Evolutionary conservation across 208 protist genomes (phyloP).

Genomic region (Trypanosoma caninum): DNA sequence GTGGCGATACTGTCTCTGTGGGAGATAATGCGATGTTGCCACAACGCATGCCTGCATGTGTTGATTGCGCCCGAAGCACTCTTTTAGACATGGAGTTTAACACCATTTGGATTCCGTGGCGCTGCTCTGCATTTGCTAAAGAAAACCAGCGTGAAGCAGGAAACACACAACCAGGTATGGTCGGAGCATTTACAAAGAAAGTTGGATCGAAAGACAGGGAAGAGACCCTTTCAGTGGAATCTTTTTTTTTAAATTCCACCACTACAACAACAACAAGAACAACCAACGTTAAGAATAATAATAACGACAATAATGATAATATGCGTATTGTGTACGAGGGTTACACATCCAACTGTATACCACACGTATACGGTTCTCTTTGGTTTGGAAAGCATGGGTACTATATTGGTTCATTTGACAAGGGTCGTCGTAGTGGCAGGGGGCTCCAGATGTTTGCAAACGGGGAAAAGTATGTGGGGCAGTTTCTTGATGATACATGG

Average conservation of each 20-base stretch:
- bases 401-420: slow-evolving; percentile 60
- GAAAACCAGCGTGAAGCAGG: too few relatives aligned
- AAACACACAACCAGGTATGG: too few relatives aligned
- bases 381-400: slow-evolving; percentile 68
- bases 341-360: slow-evolving; percentile 55
- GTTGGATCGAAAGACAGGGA: not conserved
- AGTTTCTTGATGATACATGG: slow-evolving; percentile 58
- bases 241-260: not conserved
- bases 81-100: slow-evolving; percentile 42
- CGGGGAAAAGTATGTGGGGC: slow-evolving; percentile 67
- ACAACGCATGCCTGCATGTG: slow-evolving; percentile 50
- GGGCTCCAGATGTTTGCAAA: slow-evolving; percentile 61
- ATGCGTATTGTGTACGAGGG: slow-evolving; percentile 56
- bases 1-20: slow-evolving; percentile 1
- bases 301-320: too few relatives aligned
- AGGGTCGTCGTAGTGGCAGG: slow-evolving; percentile 56
- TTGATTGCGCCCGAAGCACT: slow-evolving; percentile 55
- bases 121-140: slow-evolving; percentile 24
- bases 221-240: not conserved
- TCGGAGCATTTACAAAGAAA: too few relatives aligned
- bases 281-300: too few relatives aligned
- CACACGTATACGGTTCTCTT: slow-evolving; percentile 76
- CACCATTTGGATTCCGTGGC: slow-evolving; percentile 69
- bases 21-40: slow-evolving; percentile 25
- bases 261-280: too few relatives aligned